phyloP scores from a whole-genome alignment of 352 stramenopile genomes.

The Phytophthora palmivora region DNA sequence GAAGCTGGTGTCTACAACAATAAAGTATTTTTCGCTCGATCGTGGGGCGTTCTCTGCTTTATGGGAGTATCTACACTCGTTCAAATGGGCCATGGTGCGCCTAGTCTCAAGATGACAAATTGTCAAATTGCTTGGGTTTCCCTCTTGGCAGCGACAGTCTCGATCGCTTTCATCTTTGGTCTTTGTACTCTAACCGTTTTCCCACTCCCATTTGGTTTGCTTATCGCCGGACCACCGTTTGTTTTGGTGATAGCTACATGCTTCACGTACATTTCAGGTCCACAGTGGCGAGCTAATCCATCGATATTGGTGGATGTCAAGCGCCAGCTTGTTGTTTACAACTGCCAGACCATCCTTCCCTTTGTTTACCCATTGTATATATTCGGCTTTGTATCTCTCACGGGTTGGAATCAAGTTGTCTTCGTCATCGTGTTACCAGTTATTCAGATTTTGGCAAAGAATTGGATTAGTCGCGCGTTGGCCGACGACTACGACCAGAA shows the following conservation, averaged over 20 bases:
- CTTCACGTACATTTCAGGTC: slow-evolving; percentile 25
- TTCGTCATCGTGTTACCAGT: slow-evolving; percentile 46
- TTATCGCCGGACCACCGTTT: slow-evolving; percentile 25
- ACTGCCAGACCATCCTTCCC: slow-evolving; percentile 22
- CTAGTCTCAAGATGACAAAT: slow-evolving; percentile 12
- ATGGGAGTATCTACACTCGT: slow-evolving; percentile 17
- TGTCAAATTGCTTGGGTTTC: slow-evolving; percentile 14
- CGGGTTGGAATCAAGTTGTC: slow-evolving; percentile 22
- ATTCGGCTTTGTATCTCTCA: slow-evolving; percentile 37
- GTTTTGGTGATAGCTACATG: slow-evolving; percentile 13
- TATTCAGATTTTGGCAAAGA: slow-evolving; percentile 54
- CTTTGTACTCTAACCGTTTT: slow-evolving; percentile 35
- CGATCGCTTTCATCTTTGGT: slow-evolving; percentile 19
- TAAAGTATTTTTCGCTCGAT: slow-evolving; percentile 39
- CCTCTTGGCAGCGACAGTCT: slow-evolving; percentile 12
- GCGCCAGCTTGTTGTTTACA: slow-evolving; percentile 22
- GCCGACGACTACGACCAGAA: slow-evolving; percentile 34
- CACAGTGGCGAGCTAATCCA: slow-evolving; percentile 11
- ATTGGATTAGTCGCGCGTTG: slow-evolving; percentile 36
- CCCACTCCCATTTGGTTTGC: slow-evolving; percentile 48
- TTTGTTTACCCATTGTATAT: slow-evolving; percentile 59
- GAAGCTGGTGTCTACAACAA: slow-evolving; percentile 39
- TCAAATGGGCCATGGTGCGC: slow-evolving; percentile 21
- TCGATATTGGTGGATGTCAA: slow-evolving; percentile 21
- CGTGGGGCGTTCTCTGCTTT: slow-evolving; percentile 16